Evolutionary conservation across 768 basidiomycete genomes (phyloP).

Genomic region (Inosperma sp.): DNA sequence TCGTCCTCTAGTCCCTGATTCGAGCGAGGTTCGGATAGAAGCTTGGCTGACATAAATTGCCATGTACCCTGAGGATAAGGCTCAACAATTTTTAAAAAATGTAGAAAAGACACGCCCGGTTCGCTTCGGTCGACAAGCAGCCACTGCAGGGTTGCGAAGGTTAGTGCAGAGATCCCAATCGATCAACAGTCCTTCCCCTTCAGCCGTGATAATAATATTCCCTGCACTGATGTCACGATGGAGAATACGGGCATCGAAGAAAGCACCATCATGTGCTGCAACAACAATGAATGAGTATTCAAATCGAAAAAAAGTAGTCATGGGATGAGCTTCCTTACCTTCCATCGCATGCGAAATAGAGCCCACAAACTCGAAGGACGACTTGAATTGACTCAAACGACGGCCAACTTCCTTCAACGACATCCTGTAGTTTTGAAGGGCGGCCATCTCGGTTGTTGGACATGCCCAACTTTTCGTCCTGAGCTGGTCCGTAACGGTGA

Average conservation of each 20-base stretch:
- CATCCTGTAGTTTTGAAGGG: neutral
- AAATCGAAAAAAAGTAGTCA: neutral
- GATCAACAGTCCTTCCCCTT: conserved; percentile 17
- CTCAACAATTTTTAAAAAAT: neutral
- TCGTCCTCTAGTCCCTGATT: conserved; percentile 22
- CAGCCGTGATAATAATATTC: conserved; percentile 21
- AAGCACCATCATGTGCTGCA: conserved; percentile 23
- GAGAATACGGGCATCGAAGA: conserved; percentile 11
- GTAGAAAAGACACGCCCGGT: neutral
- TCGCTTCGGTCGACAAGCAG: conserved; percentile 3
- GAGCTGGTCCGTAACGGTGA: conserved; percentile 21
- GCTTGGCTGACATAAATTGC: conserved; percentile 5
- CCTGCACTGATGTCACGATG: conserved; percentile 26
- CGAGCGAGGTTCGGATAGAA: neutral
- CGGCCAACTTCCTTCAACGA: neutral
- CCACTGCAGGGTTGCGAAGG: neutral
- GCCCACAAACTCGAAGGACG: neutral
- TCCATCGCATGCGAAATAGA: neutral
- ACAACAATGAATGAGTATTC: neutral
- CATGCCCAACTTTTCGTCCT: conserved; percentile 18
- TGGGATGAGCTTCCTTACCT: neutral
- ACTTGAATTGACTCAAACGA: neutral
- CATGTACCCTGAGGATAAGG: conserved; percentile 1
- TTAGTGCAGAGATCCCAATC: conserved; percentile 23
- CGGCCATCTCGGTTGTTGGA: neutral